phyloP scores from a whole-genome alignment of 139 green algal species.

The Chlorella sp. region DNA sequence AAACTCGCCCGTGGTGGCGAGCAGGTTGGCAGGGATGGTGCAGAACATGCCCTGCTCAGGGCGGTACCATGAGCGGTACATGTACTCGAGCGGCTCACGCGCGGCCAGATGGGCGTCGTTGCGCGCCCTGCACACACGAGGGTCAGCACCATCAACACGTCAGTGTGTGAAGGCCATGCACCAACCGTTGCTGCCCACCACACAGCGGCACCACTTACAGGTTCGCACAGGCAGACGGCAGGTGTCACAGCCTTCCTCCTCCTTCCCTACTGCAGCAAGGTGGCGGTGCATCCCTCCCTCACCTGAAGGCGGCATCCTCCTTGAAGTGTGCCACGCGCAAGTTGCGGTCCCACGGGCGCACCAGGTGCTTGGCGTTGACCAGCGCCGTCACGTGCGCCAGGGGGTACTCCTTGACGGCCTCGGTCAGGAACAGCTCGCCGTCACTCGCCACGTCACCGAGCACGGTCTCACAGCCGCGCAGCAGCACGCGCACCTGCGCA shows the following conservation, averaged over 20 bases:
- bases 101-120: conserved; percentile 29
- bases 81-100: conserved; percentile 44
- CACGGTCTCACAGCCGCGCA: conserved; percentile 73
- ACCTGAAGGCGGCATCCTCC: conserved; percentile 39
- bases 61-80: conserved; percentile 77
- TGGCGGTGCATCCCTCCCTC: neutral
- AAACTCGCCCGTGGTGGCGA: conserved; percentile 11
- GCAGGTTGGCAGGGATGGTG: conserved; percentile 8
- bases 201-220: too few species aligned
- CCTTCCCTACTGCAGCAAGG: neutral
- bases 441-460: conserved; percentile 79
- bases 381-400: conserved; percentile 12
- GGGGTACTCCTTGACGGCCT: conserved; percentile 11
- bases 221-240: too few species aligned
- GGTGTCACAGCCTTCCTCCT: too few species aligned
- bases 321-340: conserved; percentile 34
- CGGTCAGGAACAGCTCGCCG: conserved; percentile 78
- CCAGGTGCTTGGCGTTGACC: conserved; percentile 23
- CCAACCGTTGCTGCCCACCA: too few species aligned
- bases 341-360: conserved; percentile 27
- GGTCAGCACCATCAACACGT: too few species aligned
- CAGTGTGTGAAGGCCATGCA: too few species aligned
- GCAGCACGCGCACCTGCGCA: conserved; percentile 73
- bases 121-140: conserved; percentile 7
- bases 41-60: conserved; percentile 85